Conservation (phyloP, 768 basidiomycete species). For the Leccinum uliginosum region DNA sequence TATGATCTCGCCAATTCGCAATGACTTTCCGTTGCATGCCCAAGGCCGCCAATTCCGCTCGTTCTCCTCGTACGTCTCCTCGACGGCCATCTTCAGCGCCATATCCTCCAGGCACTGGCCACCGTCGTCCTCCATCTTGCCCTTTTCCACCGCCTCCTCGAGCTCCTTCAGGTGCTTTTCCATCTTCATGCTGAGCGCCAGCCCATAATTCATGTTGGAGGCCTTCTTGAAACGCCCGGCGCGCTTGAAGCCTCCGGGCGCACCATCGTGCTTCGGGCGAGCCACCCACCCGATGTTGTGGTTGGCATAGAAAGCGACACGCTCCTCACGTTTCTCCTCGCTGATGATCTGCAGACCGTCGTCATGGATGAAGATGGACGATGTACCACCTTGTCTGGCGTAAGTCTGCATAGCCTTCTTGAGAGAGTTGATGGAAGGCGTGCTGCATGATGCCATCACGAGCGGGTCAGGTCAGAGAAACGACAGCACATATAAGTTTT, state of each 20-base stretch:
- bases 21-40: constrained; percentile 69
- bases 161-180: constrained; percentile 41
- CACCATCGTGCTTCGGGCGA: constrained; percentile 43
- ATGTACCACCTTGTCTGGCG: constrained; percentile 61
- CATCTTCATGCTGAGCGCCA: constrained; percentile 38
- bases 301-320: constrained; percentile 50
- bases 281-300: constrained; percentile 60
- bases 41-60: constrained; percentile 63
- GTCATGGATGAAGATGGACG: constrained; percentile 56
- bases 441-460: constrained; percentile 33
- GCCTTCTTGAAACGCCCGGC: constrained; percentile 92
- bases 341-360: constrained; percentile 54
- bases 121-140: constrained; percentile 41
- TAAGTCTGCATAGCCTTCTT: constrained; percentile 63
- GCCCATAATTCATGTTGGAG: constrained; percentile 84
- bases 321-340: constrained; percentile 42
- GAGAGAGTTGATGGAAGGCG: constrained; percentile 69
- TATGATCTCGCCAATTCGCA: constrained; percentile 77
- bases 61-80: constrained; percentile 63
- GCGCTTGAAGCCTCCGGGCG: constrained; percentile 29
- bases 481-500: not conserved
- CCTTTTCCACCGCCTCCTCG: constrained; percentile 35
- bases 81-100: constrained; percentile 67
- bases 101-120: constrained; percentile 52
- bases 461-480: not conserved